Conservation (phyloP, 164 flowering plant genomes). For the Tinospora cordifolia region DNA sequence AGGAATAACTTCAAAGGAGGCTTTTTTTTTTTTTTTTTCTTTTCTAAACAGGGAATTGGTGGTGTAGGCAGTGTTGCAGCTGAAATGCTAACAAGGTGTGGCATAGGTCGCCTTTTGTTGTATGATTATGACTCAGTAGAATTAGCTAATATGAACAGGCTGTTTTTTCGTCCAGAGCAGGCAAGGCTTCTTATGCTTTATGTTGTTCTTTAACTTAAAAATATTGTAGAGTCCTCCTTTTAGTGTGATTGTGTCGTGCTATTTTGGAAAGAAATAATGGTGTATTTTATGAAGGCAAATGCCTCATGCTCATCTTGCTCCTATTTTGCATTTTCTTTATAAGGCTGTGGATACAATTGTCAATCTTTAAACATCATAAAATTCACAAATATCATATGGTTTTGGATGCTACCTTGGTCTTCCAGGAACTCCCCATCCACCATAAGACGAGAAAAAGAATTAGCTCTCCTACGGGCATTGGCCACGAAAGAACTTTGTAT, state of each 20-base stretch:
- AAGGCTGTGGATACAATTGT: no score
- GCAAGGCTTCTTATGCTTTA: constrained; percentile 23
- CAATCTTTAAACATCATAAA: no score
- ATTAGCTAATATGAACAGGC: constrained; percentile 98
- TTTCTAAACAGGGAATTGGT: constrained; percentile 71
- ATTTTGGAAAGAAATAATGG: background rate
- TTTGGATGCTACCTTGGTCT: no score
- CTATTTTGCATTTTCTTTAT: no score
- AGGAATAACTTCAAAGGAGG: no score
- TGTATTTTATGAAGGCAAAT: no score
- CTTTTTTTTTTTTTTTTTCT: background rate
- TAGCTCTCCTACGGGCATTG: no score
- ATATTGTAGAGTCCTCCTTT: background rate
- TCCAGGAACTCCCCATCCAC: no score
- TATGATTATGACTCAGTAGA: constrained; percentile 99
- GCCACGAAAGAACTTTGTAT: no score
- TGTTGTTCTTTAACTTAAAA: background rate
- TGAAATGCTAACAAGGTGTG: constrained; percentile 99
- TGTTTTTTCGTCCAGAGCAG: constrained; percentile 99
- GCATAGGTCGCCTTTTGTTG: constrained; percentile 91
- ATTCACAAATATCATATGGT: no score
- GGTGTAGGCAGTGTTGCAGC: constrained; percentile 99
- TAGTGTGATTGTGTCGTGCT: background rate
- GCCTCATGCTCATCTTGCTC: no score
- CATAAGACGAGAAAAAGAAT: no score